Percentiles rank a stretch among this genome's conserved stretches.
Conservation (phyloP, 208 protist species). For the Acanthamoeba royreba region DNA sequence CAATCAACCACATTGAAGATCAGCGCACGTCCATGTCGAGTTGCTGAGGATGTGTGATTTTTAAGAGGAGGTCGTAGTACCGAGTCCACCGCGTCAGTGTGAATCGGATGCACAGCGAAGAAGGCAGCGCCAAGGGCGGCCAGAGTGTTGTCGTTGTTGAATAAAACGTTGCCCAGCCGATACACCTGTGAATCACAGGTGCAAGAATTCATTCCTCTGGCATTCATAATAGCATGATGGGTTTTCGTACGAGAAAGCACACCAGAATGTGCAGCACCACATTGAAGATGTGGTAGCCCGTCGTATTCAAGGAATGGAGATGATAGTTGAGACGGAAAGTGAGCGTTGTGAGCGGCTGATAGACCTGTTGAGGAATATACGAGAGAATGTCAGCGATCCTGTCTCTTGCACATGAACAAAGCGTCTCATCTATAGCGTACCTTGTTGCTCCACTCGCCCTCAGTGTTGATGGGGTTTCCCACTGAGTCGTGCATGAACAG, state of each 20-base stretch:
- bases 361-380: not conserved
- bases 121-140: slow-evolving; percentile 67
- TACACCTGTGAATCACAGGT: not conserved
- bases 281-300: slow-evolving; percentile 9
- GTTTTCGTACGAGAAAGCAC: not conserved
- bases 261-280: not conserved
- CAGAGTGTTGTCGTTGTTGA: not conserved
- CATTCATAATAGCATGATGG: not conserved
- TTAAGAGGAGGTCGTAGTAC: not conserved
- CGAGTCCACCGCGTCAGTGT: slow-evolving; percentile 81
- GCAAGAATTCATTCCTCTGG: not conserved
- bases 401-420: not conserved
- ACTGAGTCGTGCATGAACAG: not conserved
- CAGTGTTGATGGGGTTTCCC: not conserved
- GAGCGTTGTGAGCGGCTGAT: not conserved
- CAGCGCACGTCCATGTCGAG: not conserved
- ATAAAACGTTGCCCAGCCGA: not conserved
- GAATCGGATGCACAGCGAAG: slow-evolving; percentile 84
- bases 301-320: not conserved
- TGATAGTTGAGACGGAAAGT: not conserved
- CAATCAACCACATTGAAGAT: not conserved
- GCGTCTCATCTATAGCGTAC: not conserved
- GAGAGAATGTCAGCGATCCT: not conserved
- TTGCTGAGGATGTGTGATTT: not conserved
- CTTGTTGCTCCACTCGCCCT: not conserved